Base-by-base conservation (phyloP, 2,329 filamentous ascomycete species). In the Rasamsonia emersonii region DNA sequence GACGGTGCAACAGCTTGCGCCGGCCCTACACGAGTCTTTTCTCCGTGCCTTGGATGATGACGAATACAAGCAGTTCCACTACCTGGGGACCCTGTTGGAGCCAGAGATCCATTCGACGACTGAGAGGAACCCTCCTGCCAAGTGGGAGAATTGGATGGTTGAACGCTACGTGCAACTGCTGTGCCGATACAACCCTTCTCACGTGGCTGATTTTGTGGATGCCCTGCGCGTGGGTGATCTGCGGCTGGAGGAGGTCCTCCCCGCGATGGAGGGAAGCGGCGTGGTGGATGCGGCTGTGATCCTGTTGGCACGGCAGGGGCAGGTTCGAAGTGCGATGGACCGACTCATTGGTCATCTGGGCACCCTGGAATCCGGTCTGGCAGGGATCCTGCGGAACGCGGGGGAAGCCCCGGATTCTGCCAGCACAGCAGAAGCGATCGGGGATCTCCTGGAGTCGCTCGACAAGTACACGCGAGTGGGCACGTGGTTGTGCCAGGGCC, bases 201-300 rank as follows among this genome's bases (percentile, higher is more conserved):
- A 88, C 46, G 89, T 98, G 2, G 83, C 84, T 3, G 79, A 86
- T 34, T 98, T 91, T 54, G 75, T 96, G 17, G 78, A 81, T 21
- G 54, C 75, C 2, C 68, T 93, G 2, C 82, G 86, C 44, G 78
- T 79, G 3, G 78, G 81, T 8, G 79, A 95, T 51, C 62, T 98
- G 17, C 73, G 78, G 15, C 70, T 98, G 0, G 83, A 91, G 9
- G 73, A 77, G 32, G 70, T 98, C 1, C 68, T 98, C 5, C 86
- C 88, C 3, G 79, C 79, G 0, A 86, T 98, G 69, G 93, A 98
- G 57, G 75, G 82, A 40, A 86, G 79, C 24, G 88, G 88, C 1
- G 84, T 91, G 4, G 77, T 98, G 27, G 91, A 98, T 62, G 93
- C 88, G 4, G 89, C 86, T 1, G 84, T 98, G 5, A 77, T 94